These are phyloP conservation scores for Erigeron philadelphicus DNA, from an alignment of 140 eudicot genomes.

Conservation along the genomic window DNA sequence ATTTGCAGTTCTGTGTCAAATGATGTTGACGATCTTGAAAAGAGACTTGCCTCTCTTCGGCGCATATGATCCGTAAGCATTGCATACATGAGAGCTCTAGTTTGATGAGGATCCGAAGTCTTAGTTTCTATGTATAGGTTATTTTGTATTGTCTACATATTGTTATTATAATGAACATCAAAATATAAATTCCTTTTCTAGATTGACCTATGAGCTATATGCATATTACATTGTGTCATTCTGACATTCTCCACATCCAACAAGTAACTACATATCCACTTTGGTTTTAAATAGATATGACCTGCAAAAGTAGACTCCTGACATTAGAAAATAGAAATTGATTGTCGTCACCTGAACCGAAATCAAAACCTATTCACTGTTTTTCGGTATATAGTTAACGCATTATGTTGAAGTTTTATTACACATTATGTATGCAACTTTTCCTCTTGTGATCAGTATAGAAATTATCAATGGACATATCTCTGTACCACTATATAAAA, in stretches of 20 bases:
- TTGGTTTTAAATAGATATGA: background rate
- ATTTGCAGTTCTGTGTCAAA: slow-evolving; percentile 49
- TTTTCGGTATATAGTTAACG: too few relatives aligned
- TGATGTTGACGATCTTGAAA: slow-evolving; percentile 81
- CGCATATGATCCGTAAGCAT: slow-evolving; percentile 44
- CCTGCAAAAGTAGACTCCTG: too few relatives aligned
- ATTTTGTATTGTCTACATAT: slow-evolving; percentile 25
- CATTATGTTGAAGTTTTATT: too few relatives aligned
- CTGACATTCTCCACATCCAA: background rate
- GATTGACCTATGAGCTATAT: background rate
- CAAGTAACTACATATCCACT: background rate
- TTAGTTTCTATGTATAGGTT: slow-evolving; percentile 27
- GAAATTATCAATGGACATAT: too few relatives aligned
- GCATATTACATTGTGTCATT: slow-evolving; percentile 6
- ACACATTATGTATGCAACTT: too few relatives aligned
- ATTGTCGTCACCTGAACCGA: too few relatives aligned
- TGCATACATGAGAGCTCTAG: background rate
- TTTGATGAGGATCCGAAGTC: slow-evolving; percentile 8
- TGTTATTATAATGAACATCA: slow-evolving; percentile 10
- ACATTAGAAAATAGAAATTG: too few relatives aligned
- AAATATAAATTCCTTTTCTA: background rate
- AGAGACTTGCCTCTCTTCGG: slow-evolving; percentile 85
- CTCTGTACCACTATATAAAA: too few relatives aligned
- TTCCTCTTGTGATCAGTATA: too few relatives aligned
- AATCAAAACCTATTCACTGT: too few relatives aligned